Base-by-base conservation (phyloP, 2,329 filamentous ascomycete genomes). In the Penicillium paneum region DNA sequence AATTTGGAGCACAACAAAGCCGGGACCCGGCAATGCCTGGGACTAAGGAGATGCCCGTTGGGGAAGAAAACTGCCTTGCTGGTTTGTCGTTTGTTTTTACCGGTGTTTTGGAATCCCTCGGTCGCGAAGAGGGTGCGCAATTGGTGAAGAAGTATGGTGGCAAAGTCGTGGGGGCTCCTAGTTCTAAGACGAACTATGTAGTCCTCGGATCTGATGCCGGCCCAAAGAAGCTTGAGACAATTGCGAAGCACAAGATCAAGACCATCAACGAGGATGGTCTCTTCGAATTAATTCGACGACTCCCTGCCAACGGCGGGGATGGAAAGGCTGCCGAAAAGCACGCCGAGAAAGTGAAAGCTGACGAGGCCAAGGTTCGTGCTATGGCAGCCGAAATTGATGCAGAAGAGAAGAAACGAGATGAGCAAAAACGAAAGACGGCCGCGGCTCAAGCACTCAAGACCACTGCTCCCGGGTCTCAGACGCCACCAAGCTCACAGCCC, bases 21-120 rank as follows among this genome's bases (percentile, higher is more conserved):
- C 82, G 84, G 3, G 83, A 85, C 19, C 83, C 90, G 17, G 83
- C 84, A 8, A 81, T 82, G 45, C 79, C 83, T 21, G 85, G 84
- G 11, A 76, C 81, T 10, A 84, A 79, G 29, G 90, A 96, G 15
- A 76, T 97, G 46, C 94, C 94, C 0, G 82, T 84, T 19, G 94
- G 94, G 8, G 86, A 86, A 49, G 90, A 94, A 11, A 95, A 97
- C 64, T 99, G 94, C 69, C 82, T 99, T 52, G 86, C 87, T 51
- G 94, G 95, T 0, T 79, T 97, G 52, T 89, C 85, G 0, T 99
- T 99, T 68, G 94, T 99, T 28, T 99, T 99, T 66, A 99, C 95
- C 0, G 94, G 94, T 24, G 81, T 97, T 24, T 78, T 97, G 36
- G 83, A 89, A 57, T 86, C 83, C 0, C 83, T 97, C 53, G 86